Evolutionary conservation across 768 basidiomycete species (phyloP).

Genomic region (Rhodotorula kratochvilovae): DNA sequence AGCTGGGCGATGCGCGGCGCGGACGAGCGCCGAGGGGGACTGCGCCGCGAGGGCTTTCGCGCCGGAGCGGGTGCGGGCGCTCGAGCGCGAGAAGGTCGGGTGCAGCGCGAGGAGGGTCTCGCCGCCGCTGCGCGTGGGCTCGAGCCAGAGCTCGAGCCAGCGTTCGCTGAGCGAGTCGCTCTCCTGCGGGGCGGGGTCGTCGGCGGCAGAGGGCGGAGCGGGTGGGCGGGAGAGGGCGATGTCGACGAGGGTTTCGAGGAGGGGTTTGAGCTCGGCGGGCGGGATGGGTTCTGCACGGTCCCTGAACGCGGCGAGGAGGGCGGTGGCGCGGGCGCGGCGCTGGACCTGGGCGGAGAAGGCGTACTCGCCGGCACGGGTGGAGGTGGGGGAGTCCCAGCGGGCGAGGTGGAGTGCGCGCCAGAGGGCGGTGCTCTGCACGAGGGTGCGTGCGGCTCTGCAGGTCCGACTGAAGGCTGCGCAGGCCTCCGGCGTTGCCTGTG

Average conservation of each 20-base stretch:
- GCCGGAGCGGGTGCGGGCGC: neutral
- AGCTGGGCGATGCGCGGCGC: constrained; percentile 5
- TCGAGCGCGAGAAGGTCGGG: neutral
- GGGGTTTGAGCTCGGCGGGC: neutral
- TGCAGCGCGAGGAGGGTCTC: constrained; percentile 5
- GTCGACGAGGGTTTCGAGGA: constrained; percentile 23
- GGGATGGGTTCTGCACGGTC: neutral
- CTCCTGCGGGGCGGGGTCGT: neutral
- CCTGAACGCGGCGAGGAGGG: neutral
- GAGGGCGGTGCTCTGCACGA: neutral
- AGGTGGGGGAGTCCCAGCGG: neutral
- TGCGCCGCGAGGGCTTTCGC: too few relatives aligned
- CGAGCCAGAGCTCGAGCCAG: constrained; percentile 6
- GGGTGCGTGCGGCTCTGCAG: neutral
- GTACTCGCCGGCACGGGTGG: neutral
- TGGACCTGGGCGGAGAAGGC: neutral
- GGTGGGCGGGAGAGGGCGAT: constrained; percentile 4
- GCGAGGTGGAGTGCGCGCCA: neutral
- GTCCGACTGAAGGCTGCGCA: neutral
- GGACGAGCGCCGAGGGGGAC: neutral
- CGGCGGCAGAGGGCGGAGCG: too few relatives aligned
- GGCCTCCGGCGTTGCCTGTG: neutral
- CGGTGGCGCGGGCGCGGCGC: neutral
- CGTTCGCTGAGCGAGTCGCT: constrained; percentile 5
- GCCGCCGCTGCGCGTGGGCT: too few relatives aligned